Evolutionary conservation across 441 rosid genomes (phyloP), one percentile per base, ranked within the genome.

Genomic region (Erodium trifolium): DNA sequence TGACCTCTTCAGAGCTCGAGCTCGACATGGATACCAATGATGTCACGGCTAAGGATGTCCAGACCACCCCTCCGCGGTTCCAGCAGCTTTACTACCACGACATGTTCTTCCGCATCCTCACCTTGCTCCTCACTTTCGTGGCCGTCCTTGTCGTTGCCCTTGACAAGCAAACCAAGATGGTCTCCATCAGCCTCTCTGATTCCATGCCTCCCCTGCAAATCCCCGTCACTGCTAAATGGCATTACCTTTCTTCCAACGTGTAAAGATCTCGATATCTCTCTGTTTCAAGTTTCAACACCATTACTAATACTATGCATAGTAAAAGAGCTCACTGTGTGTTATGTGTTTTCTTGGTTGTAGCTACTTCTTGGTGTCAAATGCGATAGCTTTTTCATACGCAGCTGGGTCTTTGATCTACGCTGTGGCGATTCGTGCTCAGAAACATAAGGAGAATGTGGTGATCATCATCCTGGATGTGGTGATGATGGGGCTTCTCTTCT

Each of bases 301-400:
- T 53, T n/a, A 18, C 5, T 53, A 14, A 2, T 49, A 37, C 7
- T 37, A 8, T 37, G 41, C 7, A 37, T 37, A 4, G 34, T 31
- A 41, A 1, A 41, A 11, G 12, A 41, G 47, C 47, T 41, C 2
- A 41, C 47, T 41, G 8, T 31, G 0, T 31, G 34, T 31, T 4
- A 17, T 14, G 60, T 51, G 59, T 39, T 9, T 41, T 7, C 13
- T 23, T 53, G 18, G 2, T 16, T 16, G 60, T 57, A 92, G 98
- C 81, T 91, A 71, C 72, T 76, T 74, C 35, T 78, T 88, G 75
- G 87, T 81, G 66, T 62, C 86, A 14, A 89, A 89, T 51, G 85
- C 81, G 0, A 79, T 85, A 71, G 96, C 94, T 39, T 74, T 91
- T 67, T 57, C 83, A 4, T 86, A 91, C 47, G 85, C 87, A 3